These are phyloP conservation scores for Aspergillus kassunensis DNA, from an alignment of 495 filamentous ascomycete genomes.

Conservation along the genomic window DNA sequence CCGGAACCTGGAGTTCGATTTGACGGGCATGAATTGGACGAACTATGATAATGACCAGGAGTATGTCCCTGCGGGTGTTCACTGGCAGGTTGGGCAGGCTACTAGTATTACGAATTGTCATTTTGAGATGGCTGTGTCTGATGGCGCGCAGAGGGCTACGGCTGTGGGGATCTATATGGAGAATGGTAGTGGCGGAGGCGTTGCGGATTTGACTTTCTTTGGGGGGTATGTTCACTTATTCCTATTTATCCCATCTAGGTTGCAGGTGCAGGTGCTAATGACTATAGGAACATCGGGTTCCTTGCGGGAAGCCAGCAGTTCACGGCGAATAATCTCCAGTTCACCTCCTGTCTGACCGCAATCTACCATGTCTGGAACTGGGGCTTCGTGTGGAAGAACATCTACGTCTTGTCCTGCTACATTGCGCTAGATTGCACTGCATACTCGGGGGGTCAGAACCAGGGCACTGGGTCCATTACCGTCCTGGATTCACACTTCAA, in stretches of 20 bases:
- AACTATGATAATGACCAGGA: conserved; percentile 4
- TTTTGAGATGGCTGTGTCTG: conserved; percentile 42
- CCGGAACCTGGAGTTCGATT: conserved; percentile 36
- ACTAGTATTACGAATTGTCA: conserved; percentile 46
- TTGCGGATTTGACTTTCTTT: conserved; percentile 33
- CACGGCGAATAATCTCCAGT: conserved; percentile 46
- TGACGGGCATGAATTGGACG: background rate
- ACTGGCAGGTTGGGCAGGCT: conserved; percentile 41
- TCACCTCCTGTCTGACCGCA: conserved; percentile 45
- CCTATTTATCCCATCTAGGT: too few species aligned
- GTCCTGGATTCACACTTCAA: conserved; percentile 5
- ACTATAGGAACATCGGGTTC: background rate
- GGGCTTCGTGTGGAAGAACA: conserved; percentile 28
- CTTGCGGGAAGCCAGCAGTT: conserved; percentile 52
- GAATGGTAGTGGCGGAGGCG: conserved; percentile 7
- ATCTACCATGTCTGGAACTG: conserved; percentile 56
- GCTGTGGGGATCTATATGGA: conserved; percentile 6
- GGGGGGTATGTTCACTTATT: conserved; percentile 22
- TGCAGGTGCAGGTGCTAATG: background rate
- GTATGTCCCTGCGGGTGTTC: conserved; percentile 24
- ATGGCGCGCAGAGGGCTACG: conserved; percentile 28
- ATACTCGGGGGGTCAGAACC: background rate
- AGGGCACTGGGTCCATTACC: background rate
- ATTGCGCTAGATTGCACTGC: background rate
- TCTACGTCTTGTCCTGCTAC: background rate